Base-by-base conservation (phyloP, 169 alveolate species). In the Plasmodium vivax region DNA sequence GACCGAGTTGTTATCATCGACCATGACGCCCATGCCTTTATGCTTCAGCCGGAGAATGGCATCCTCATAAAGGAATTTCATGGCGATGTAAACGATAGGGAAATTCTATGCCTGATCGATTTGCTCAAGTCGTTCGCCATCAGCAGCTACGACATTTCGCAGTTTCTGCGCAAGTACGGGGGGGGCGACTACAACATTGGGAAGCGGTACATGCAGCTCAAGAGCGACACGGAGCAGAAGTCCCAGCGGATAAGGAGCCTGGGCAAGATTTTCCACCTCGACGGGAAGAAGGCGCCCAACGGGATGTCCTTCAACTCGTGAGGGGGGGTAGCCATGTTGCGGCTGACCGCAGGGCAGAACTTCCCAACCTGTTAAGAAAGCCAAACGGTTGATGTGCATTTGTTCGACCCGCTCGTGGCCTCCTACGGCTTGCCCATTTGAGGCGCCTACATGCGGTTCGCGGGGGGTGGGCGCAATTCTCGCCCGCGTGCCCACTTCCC, bases 21-120 rank as follows among this genome's bases (percentile, higher is more conserved):
- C 83, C 97, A 97, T 85, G 99, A 98, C 58, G 83, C 88, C 34
- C 93, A 87, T 68, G 97, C 98, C 2, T 96, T 97, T 68, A 92
- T 92, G 93, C 92, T 96, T 32, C 99, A 97, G 93, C 95, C 96
- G n/a, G 98, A 94, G 10, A 97, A 97, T 93, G 96, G 98, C 10
- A 96, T 97, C 9, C 83, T 96, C 71, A 84, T 97, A 12, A 88
- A 94, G 34, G 98, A 95, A 75, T 98, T 95, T 74, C 93, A 96
- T 88, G 99, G 99, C 10, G 97, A 96, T 92, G 97, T 96, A 68
- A 92, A 94, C 68, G 99, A 97, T 96, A 83, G 82, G 68, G 99
- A 97, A 83, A 96, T 98, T 34, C 80, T 92, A 38, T 90, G 95
- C 58, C 93, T 97, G 3, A 90, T 95, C 19, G 98, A 97, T 83